phyloP scores from a whole-genome alignment of 2,329 filamentous ascomycete species.

The Pezicula radicicola region DNA sequence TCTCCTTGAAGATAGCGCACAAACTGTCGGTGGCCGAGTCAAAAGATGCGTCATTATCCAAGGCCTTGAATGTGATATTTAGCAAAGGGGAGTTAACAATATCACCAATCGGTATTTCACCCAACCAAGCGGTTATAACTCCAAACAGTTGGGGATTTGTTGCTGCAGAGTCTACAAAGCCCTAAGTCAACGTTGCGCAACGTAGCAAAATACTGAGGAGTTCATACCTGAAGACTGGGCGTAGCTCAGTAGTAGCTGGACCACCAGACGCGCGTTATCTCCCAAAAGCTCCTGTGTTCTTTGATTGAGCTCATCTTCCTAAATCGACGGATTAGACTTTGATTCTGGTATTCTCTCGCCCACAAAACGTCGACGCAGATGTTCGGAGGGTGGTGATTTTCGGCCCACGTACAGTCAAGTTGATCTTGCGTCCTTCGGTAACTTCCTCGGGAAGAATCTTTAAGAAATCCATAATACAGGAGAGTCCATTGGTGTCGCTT shows the following conservation, averaged over 20 bases:
- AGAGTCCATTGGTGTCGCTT: constrained; percentile 72
- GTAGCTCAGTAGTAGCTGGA: constrained; percentile 85
- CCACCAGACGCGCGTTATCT: constrained; percentile 85
- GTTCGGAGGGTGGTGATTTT: constrained; percentile 43
- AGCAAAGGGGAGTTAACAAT: constrained; percentile 85
- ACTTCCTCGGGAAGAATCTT: constrained; percentile 98
- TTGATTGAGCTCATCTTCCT: constrained; percentile 91
- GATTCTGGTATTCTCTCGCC: constrained; percentile 31
- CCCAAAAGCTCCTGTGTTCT: constrained; percentile 87
- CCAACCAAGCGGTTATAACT: constrained; percentile 94
- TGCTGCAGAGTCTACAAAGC: constrained; percentile 62
- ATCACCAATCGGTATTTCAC: constrained; percentile 81
- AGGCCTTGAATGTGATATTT: constrained; percentile 73
- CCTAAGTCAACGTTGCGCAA: constrained; percentile 3
- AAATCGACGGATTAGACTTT: constrained; percentile 48
- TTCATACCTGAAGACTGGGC: constrained; percentile 82
- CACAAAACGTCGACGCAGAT: constrained; percentile 29
- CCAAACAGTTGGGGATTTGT: constrained; percentile 89
- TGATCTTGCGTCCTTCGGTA: constrained; percentile 98
- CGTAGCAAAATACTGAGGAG: not conserved
- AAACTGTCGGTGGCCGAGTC: constrained; percentile 90
- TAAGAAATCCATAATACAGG: constrained; percentile 92
- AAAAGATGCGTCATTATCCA: constrained; percentile 74
- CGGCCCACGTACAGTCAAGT: constrained; percentile 90
- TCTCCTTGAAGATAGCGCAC: constrained; percentile 88